Evolutionary conservation across 108 stramenopile species (phyloP).

Genomic region (Stephanodiscus triporus): DNA sequence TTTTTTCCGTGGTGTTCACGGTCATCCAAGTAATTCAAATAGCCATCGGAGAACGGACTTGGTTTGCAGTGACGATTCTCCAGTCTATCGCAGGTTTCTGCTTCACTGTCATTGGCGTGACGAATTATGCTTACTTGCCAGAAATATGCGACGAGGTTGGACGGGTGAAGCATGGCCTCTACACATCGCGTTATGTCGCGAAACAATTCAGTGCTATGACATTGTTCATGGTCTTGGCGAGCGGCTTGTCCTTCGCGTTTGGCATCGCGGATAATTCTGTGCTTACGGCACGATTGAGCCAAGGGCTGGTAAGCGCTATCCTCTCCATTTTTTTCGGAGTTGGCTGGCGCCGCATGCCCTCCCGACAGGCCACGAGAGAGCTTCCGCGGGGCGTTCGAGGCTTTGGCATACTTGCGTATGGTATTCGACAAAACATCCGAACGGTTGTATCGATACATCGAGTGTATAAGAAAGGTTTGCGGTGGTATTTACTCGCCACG

Average conservation of each 20-base stretch:
- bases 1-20: slow-evolving; percentile 29
- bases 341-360: slow-evolving; percentile 50
- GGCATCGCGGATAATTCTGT: slow-evolving; percentile 37
- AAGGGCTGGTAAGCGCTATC: slow-evolving; percentile 29
- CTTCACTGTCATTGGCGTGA: slow-evolving; percentile 35
- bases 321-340: slow-evolving; percentile 33
- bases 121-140: slow-evolving; percentile 27
- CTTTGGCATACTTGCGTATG: slow-evolving; percentile 4
- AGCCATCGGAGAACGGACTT: slow-evolving; percentile 40
- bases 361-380: slow-evolving; percentile 16
- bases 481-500: slow-evolving; percentile 61
- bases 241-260: slow-evolving; percentile 35
- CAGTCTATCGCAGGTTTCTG: slow-evolving; percentile 59
- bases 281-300: slow-evolving; percentile 48
- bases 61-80: slow-evolving; percentile 67
- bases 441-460: slow-evolving; percentile 47
- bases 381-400: slow-evolving; percentile 49
- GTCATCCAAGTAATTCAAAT: slow-evolving; percentile 58
- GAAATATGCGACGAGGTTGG: slow-evolving; percentile 56
- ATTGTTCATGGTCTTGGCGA: slow-evolving; percentile 47
- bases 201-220: slow-evolving; percentile 52
- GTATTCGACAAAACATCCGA: slow-evolving; percentile 52
- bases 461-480: slow-evolving; percentile 41
- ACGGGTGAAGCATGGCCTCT: slow-evolving; percentile 18
- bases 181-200: slow-evolving; percentile 42